Base-by-base conservation (phyloP, 306 rosid species). In the Cucurbita moschata region DNA sequence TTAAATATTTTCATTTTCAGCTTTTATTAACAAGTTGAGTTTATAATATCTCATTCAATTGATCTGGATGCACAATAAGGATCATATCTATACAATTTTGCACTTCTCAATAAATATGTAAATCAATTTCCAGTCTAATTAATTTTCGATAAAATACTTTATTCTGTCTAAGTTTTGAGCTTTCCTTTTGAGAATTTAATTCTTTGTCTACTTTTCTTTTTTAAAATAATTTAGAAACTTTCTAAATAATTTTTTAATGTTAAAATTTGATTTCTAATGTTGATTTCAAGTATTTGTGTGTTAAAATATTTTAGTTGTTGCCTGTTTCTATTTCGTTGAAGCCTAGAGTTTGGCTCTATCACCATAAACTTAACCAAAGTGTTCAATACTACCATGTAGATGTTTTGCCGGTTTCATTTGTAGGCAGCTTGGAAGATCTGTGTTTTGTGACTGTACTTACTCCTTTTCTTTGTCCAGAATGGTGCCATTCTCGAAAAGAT, bases 401-500 rank as follows among this genome's bases (percentile, higher is more conserved):
- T 66, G 30, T 21, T 44, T 66, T 50, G 59, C 21, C 50, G 50
- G 59, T 70, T 38, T 54, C 74, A 46, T 68, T 68, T 71, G 61
- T 51, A 73, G 39, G 30, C 10, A 57, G 35, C n/a, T 58, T 42
- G 37, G 69, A 57, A 58, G 4, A 58, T 21, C n/a, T 26, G 15
- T 46, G 53, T 61, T 49, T 64, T 37, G 21, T 59, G 47, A 69
- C 60, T 59, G 30, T 43, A 40, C 44, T 51, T 59, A 68, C 71
- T 68, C 60, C 76, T 63, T 16, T 43, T 87, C 86, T 84, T 78
- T 46, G 55, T 13, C 38, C 92, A 92, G 96, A 87, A 83, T 68
- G 92, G 96, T 56, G 88, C 88, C 49, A 90, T 87, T 80, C 81
- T 90, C 78, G 87, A 79, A 72, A 80, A 75, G 86, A 85, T 86